Base-by-base conservation (phyloP, 495 filamentous ascomycete genomes). In the Tetracladium setigerum region DNA sequence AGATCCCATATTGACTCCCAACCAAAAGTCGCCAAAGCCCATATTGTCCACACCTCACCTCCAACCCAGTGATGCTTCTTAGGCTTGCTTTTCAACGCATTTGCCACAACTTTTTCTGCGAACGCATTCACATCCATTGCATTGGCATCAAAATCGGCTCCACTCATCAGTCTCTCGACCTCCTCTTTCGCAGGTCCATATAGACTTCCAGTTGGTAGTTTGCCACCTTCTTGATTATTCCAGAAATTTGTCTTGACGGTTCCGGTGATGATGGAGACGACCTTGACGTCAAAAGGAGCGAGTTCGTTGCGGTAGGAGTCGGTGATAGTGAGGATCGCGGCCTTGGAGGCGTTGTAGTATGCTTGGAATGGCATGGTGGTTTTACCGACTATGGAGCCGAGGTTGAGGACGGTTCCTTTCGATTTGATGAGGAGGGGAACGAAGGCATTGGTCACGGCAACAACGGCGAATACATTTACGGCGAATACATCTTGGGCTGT, bases 401-500 rank as follows among this genome's bases (percentile, higher is more conserved):
- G 68, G 40, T 71, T 74, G 11, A 69, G 67, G 9, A 79, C 63
- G 2, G 63, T 63, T 1, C 75, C 73, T 35, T 62, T 63, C 1
- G 69, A 58, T 10, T 56, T 46, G 17, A 79, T 65, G 22, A 83
- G 48, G 9, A 79, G 55, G 10, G 72, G 70, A 15, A 70, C 44
- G 58, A 83, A 82, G 1, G 70, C 71, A 41, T 78, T 68, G 7
- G 72, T 76, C 30, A 79, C 67, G 4, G 64, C 65, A 30, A 82
- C 55, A 2, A 67, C 52, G 4, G 59, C 69, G 50, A 76, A 76
- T 35, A 84, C 62, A 44, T 84, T 82, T 18, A 68, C 60, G 10
- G 82, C 67, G 45, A 76, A 73, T 2, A 80, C 58, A 4, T 57
- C 55, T 37, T 67, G 66, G 0, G 65, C 63, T 5, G 60, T 63